Base-by-base conservation (phyloP, 2,329 filamentous ascomycete genomes). In the Sporothrix euskadiensis region DNA sequence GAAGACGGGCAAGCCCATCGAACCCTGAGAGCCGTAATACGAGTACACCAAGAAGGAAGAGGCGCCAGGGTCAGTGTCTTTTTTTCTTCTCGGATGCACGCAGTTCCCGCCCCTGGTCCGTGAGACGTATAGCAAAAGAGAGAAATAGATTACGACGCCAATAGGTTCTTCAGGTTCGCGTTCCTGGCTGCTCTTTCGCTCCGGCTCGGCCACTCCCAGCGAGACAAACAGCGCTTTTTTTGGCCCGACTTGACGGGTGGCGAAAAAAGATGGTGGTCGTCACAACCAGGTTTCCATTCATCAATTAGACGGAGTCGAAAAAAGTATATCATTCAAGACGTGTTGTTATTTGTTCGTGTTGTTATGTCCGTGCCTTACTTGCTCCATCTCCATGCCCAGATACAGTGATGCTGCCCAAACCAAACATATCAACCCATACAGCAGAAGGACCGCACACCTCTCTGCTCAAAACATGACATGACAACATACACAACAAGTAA, bases 161-260 rank as follows among this genome's bases (percentile, higher is more conserved):
- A 9, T 35, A 14, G 4, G 16, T 7, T 30, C 54, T 26, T 26
- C 35, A 35, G 35, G n/a, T 30, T 30, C 12, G 2, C 35, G 56
- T 66, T 16, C 61, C n/a, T 66, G 39, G 26, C 44, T 39, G 14
- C 39, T 59, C 8, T 57, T 22, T 47, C 22, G 61, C 39, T 66
- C 44, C 39, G 39, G 61, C 61, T 66, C 61, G 61, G 61, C 39
- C 61, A 66, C 61, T 65, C 35, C 61, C 61, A 44, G 39, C 35
- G 61, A 65, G 61, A 26, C 26, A 2, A 26, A 26, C 26, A 26
- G 26, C 35, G 35, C 16, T 14, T 3, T 9, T 10, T n/a, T 26
- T n/a, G 22, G 9, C 52, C 19, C 2, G n/a, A 2, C 22, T n/a
- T 63, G 57, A 22, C 57, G 19, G 57, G 57, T 63, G 57, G 57